Percentiles rank a stretch among this genome's conserved stretches.
Evolutionary conservation across 2,329 filamentous ascomycete species (phyloP).

Genomic region (Ascochyta lentis): DNA sequence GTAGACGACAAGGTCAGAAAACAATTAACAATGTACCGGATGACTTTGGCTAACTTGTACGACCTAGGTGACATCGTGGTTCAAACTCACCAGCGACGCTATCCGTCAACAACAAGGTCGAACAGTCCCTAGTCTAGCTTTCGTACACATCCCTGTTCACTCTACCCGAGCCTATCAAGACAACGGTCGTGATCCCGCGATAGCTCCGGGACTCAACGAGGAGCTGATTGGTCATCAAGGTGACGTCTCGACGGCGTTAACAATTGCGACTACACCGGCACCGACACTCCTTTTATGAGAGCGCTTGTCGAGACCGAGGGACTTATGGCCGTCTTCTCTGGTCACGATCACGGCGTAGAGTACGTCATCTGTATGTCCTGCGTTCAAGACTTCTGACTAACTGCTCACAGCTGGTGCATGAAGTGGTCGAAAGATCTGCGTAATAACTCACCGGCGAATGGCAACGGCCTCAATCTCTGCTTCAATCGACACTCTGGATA

Average conservation of each 20-base stretch:
- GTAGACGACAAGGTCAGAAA: constrained; percentile 32
- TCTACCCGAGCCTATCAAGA: constrained; percentile 49
- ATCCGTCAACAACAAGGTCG: constrained; percentile 38
- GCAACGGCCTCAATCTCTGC: constrained; percentile 59
- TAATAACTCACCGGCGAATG: constrained; percentile 42
- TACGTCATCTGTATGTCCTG: not conserved
- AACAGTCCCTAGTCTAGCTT: constrained; percentile 59
- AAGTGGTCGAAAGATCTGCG: constrained; percentile 45
- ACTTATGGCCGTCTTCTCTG: constrained; percentile 60
- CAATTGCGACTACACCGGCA: constrained; percentile 47
- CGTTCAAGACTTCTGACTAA: not conserved
- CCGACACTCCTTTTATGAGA: constrained; percentile 69
- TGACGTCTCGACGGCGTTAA: constrained; percentile 21
- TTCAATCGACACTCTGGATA: constrained; percentile 73
- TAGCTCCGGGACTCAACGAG: constrained; percentile 51
- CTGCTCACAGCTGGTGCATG: constrained; percentile 45
- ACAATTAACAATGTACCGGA: not conserved
- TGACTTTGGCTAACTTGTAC: constrained; percentile 4
- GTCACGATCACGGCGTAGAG: constrained; percentile 65
- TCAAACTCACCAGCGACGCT: constrained; percentile 23
- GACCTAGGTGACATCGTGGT: constrained; percentile 37
- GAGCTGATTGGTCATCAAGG: constrained; percentile 35
- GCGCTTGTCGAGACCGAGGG: constrained; percentile 63
- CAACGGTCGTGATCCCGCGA: constrained; percentile 54
- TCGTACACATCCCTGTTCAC: constrained; percentile 60